These are phyloP conservation scores for Lodderomyces pseudojiufengensis DNA, from an alignment of 1,139 yeast genomes.

Conservation along the genomic window DNA sequence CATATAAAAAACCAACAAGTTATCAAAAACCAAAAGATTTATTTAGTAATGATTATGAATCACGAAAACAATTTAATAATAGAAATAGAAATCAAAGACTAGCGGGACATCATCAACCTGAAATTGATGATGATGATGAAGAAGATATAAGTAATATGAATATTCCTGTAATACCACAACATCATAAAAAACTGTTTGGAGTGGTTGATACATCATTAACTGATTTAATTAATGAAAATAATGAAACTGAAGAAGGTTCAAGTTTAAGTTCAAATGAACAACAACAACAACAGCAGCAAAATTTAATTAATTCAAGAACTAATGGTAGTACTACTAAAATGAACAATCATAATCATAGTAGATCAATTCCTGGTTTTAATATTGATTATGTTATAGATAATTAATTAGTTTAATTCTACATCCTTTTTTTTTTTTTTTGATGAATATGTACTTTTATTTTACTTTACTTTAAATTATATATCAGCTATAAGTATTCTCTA, in stretches of 20 bases:
- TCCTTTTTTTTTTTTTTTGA: not conserved
- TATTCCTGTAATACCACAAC: not conserved
- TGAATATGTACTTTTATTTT: too few relatives aligned
- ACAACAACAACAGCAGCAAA: too few relatives aligned
- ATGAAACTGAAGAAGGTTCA: slow-evolving; percentile 4
- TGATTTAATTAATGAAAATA: not conserved
- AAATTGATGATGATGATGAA: slow-evolving; percentile 4
- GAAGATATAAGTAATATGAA: slow-evolving; percentile 1
- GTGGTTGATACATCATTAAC: slow-evolving; percentile 12
- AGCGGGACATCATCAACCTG: slow-evolving; percentile 28
- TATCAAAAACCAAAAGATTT: slow-evolving; percentile 9
- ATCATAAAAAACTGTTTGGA: slow-evolving; percentile 26
- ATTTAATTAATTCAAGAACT: slow-evolving; percentile 13
- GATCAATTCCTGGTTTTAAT: slow-evolving; percentile 18
- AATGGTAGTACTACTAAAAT: not conserved
- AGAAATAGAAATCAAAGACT: slow-evolving; percentile 39
- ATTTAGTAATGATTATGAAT: slow-evolving; percentile 8
- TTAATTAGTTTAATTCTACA: not conserved
- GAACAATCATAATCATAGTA: slow-evolving; percentile 11
- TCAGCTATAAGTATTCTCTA: too few relatives aligned
- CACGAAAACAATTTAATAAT: too few relatives aligned
- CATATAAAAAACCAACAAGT: slow-evolving; percentile 17
- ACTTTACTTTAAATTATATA: too few relatives aligned
- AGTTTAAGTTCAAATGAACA: slow-evolving; percentile 3
- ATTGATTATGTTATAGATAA: slow-evolving; percentile 18